Conservation (phyloP, 2,329 filamentous ascomycete species). For the Aspergillus transmontanensis region DNA sequence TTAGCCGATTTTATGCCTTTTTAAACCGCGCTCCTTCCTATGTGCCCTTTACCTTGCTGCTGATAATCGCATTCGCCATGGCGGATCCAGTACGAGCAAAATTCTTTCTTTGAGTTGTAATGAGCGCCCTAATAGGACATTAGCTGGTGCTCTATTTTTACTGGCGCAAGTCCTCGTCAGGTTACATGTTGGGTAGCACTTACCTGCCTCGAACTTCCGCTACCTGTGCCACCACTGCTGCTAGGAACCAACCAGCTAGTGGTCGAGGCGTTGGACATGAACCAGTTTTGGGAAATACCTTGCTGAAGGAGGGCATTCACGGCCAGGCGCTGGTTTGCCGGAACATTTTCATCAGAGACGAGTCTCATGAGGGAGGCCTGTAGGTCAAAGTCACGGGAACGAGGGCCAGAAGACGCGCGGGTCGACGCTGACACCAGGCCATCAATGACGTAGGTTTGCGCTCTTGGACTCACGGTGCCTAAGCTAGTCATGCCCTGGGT, state of each 20-base stretch:
- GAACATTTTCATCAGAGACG: constrained; percentile 24
- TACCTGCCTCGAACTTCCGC: constrained; percentile 23
- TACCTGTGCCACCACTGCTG: constrained; percentile 9
- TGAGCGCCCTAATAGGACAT: constrained; percentile 9
- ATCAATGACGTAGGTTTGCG: constrained; percentile 40
- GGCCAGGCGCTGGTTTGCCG: constrained; percentile 24
- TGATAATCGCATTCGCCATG: constrained; percentile 82
- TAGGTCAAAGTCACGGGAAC: constrained; percentile 18
- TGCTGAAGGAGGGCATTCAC: constrained; percentile 25
- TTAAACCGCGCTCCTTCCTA: background rate
- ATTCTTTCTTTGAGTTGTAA: constrained; percentile 63
- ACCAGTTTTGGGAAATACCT: constrained; percentile 20
- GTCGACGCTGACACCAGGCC: constrained; percentile 12
- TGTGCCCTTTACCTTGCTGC: constrained; percentile 60
- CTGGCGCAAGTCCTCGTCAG: background rate
- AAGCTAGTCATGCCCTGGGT: constrained; percentile 48
- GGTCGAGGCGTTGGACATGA: constrained; percentile 14
- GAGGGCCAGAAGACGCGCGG: constrained; percentile 13
- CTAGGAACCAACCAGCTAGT: constrained; percentile 21
- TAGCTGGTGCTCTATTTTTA: background rate
- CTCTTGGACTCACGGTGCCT: constrained; percentile 35
- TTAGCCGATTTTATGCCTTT: background rate
- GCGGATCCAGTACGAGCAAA: constrained; percentile 88
- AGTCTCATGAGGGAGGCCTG: constrained; percentile 25
- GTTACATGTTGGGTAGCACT: constrained; percentile 13